These are phyloP conservation scores for Hymenoscyphus infarciens DNA, from an alignment of 2,329 filamentous ascomycete genomes.

Conservation along the genomic window DNA sequence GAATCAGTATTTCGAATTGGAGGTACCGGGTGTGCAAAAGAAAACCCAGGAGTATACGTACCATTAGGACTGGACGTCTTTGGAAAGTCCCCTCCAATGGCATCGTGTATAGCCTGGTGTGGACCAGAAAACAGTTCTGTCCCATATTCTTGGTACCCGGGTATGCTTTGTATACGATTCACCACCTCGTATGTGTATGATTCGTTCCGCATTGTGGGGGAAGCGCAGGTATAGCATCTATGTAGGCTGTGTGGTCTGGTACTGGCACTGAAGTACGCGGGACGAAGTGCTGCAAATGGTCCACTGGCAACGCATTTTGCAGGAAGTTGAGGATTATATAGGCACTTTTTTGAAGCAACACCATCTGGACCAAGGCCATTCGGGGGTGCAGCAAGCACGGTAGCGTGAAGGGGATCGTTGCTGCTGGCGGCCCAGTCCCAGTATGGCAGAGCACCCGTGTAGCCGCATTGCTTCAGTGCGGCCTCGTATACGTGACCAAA, in stretches of 20 bases:
- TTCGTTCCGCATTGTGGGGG: conserved; percentile 6
- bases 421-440: conserved; percentile 6
- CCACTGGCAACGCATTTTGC: conserved; percentile 8
- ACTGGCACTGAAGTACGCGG: not conserved
- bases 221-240: conserved; percentile 9
- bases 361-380: conserved; percentile 12
- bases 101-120: conserved; percentile 10
- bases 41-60: not conserved
- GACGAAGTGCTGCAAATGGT: conserved; percentile 9
- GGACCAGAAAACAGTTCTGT: conserved; percentile 5
- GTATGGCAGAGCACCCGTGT: conserved; percentile 10
- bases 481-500: conserved; percentile 32
- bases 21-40: not conserved
- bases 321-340: not conserved
- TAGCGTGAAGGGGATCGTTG: conserved; percentile 5
- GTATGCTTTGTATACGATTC: not conserved
- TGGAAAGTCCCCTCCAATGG: conserved; percentile 10
- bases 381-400: not conserved
- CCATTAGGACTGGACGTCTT: conserved; percentile 6
- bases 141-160: not conserved
- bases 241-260: conserved; percentile 1
- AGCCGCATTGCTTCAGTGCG: conserved; percentile 23
- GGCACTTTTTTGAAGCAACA: conserved; percentile 9
- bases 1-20: not conserved
- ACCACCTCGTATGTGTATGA: conserved; percentile 1